These are phyloP conservation scores for Naegleria gruberi DNA, from an alignment of 208 protist species.

Conservation along the genomic window DNA sequence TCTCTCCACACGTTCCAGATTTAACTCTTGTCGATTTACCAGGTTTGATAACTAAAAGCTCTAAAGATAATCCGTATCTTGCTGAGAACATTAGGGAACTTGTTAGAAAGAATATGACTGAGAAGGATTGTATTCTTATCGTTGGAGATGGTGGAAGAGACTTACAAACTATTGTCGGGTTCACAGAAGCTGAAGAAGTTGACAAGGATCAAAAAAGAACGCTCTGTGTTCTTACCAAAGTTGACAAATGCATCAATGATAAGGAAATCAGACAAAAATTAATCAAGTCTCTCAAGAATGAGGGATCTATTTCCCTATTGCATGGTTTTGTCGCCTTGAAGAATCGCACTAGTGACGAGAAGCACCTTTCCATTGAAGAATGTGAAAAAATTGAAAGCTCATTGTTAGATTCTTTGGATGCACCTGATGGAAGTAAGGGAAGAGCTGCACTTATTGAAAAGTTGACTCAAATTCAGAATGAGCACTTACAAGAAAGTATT, in stretches of 20 bases:
- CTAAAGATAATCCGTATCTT: not conserved
- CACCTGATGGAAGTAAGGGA: not conserved
- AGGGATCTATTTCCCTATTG: too few species aligned
- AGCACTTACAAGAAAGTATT: too few species aligned
- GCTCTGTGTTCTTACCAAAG: not conserved
- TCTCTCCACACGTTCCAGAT: not conserved
- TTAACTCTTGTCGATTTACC: not conserved
- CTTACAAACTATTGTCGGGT: not conserved
- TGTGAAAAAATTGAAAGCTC: too few species aligned
- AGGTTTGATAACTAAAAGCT: not conserved
- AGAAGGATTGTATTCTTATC: not conserved
- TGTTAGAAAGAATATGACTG: not conserved
- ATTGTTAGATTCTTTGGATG: too few species aligned
- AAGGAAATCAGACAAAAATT: too few species aligned
- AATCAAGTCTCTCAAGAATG: too few species aligned
- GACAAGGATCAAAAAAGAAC: not conserved
- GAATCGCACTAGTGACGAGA: too few species aligned
- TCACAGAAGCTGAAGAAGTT: not conserved
- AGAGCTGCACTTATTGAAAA: not conserved
- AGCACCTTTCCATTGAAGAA: too few species aligned
- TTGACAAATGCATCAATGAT: too few species aligned
- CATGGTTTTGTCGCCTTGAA: too few species aligned
- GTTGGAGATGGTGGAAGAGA: not conserved
- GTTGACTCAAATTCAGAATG: not conserved
- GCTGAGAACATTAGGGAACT: not conserved